Evolutionary conservation across 176 grass and related monocot species (phyloP).

Genomic region (Hsuehochloa calcarea): DNA sequence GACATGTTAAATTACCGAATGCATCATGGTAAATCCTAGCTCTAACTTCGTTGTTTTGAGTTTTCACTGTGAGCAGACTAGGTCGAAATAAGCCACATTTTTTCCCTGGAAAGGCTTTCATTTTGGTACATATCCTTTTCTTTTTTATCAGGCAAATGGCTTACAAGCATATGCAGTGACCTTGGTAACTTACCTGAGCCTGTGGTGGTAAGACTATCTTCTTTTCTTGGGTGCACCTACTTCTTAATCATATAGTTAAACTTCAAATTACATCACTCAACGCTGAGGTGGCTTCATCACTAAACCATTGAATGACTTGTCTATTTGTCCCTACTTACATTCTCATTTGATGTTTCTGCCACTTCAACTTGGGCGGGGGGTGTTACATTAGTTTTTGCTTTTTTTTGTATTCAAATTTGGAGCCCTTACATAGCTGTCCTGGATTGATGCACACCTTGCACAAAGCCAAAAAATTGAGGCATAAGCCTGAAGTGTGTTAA

Average conservation of each 20-base stretch:
- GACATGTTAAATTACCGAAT: background rate
- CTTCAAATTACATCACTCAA: background rate
- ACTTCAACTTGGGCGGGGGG: background rate
- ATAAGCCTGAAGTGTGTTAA: background rate
- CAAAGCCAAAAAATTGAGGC: background rate
- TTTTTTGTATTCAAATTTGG: background rate
- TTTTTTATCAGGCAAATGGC: constrained; percentile 77
- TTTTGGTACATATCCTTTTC: background rate
- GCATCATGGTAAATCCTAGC: background rate
- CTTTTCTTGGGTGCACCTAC: background rate
- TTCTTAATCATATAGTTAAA: background rate
- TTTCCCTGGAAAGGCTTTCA: background rate
- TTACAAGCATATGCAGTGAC: constrained; percentile 97
- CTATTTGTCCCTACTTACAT: background rate
- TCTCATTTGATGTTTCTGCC: background rate
- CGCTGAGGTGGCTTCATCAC: background rate
- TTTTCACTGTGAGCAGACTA: background rate
- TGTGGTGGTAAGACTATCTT: constrained; percentile 85
- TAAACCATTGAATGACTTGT: background rate
- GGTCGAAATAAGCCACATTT: background rate
- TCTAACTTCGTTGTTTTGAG: background rate
- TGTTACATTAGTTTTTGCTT: background rate
- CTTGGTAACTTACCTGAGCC: constrained; percentile 68
- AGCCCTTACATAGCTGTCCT: background rate
- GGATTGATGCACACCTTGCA: background rate